Conservation (phyloP, 257 asterid species). For the Nicotiana otophora region DNA sequence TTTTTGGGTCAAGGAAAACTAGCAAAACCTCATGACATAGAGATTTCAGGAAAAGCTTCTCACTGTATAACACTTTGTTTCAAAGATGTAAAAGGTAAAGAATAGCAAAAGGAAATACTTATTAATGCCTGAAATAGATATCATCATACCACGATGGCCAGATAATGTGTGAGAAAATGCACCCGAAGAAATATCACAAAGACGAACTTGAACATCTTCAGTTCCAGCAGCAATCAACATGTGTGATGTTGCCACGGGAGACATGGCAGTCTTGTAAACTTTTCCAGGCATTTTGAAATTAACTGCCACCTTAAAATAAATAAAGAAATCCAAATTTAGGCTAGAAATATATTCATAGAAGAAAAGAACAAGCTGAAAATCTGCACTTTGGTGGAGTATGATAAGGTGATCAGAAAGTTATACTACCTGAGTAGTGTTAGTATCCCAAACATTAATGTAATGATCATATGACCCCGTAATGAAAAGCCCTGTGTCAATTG, state of each 20-base stretch:
- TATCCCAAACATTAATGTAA: conserved; percentile 93
- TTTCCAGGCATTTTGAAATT: conserved; percentile 97
- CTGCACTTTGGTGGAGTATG: background rate
- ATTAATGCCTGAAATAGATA: conserved; percentile 1
- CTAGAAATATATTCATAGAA: background rate
- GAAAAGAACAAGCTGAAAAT: background rate
- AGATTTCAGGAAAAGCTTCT: background rate
- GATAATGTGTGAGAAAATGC: conserved; percentile 97
- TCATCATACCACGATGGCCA: conserved; percentile 92
- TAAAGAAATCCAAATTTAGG: conserved; percentile 10
- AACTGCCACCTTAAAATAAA: conserved; percentile 57
- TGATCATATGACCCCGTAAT: conserved; percentile 94
- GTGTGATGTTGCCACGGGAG: conserved; percentile 78
- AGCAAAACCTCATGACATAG: background rate
- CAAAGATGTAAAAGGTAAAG: background rate
- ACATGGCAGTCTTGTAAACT: conserved; percentile 90
- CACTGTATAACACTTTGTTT: background rate
- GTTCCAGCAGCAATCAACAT: conserved; percentile 96
- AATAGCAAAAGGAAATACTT: background rate
- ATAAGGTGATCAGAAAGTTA: background rate
- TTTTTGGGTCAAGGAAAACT: background rate
- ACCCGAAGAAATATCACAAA: conserved; percentile 95
- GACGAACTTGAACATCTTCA: conserved; percentile 98
- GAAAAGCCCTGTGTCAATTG: conserved; percentile 89
- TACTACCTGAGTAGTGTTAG: conserved; percentile 73